Evolutionary conservation across 495 filamentous ascomycete genomes (phyloP), one percentile per base, ranked within the genome.

Genomic region (Penicillium bovifimosum): DNA sequence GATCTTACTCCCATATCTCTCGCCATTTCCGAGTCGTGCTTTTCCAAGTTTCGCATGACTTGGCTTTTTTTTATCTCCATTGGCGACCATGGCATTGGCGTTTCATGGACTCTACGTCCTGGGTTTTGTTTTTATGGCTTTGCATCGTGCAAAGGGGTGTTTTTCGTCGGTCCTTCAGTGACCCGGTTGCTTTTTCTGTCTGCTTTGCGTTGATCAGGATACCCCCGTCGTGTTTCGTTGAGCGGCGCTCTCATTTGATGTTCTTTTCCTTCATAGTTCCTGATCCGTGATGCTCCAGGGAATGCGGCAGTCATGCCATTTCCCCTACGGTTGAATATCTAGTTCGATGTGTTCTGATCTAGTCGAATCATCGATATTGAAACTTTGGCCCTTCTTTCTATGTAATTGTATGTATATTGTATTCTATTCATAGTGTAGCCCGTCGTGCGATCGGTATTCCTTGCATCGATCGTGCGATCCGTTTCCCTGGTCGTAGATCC

Each of bases 221-320:
- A 71, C 68, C 68, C 68, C 68, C 62, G 64, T 66, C 59, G 38
- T 62, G 64, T 63, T 61, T 46, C 51, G 34, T 49, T 49, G 59
- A 55, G 50, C 46, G 55, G 58, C 54, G 52, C 58, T 58, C 47
- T 59, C 31, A 41, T 61, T 61, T 56, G 34, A 36, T 45, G 40
- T 58, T 55, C n/a, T 60, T 17, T 52, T 41, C 48, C 40, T 60
- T 39, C 14, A 52, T 59, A 34, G 46, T 56, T 41, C 52, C 48
- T 61, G 59, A 52, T 58, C 55, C 41, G 27, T 39, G 24, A 58
- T 41, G 24, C 41, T 33, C 6, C 34, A 49, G 26, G 55, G 51
- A 44, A 31, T 33, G 38, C 24, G 29, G 17, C 9, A 40, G 11
- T 33, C 2, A 5, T n/a, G 28, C 48, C 16, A 28, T 26, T 41